Conservation (phyloP, 176 grass and related monocot species). For the Rhipidocladum racemiflorum region DNA sequence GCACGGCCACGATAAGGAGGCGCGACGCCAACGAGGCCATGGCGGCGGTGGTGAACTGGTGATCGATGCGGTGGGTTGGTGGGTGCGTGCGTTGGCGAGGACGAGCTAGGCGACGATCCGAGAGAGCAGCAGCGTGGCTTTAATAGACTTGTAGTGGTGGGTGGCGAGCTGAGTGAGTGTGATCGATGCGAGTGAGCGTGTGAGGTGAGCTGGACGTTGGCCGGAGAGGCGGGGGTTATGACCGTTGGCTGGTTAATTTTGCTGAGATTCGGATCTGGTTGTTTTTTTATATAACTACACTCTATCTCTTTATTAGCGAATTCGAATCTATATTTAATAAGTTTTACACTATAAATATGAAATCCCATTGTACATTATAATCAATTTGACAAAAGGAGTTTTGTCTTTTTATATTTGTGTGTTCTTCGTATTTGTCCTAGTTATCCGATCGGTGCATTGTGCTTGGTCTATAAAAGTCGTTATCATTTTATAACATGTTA, state of each 20-base stretch:
- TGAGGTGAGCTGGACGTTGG: constrained; percentile 24
- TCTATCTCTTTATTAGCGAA: too few species aligned
- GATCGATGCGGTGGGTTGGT: background rate
- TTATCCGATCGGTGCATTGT: too few species aligned
- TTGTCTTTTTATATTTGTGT: too few species aligned
- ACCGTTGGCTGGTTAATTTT: background rate
- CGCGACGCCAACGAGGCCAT: constrained; percentile 32
- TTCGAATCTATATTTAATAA: too few species aligned
- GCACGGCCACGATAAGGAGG: constrained; percentile 10
- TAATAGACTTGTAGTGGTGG: constrained; percentile 55
- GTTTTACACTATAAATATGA: too few species aligned
- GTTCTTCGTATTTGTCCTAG: too few species aligned
- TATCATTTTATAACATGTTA: too few species aligned
- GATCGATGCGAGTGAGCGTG: background rate
- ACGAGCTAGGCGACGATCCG: constrained; percentile 15
- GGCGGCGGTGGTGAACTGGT: background rate
- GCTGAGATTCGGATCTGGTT: too few species aligned
- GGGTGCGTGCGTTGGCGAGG: constrained; percentile 1
- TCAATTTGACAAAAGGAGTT: too few species aligned
- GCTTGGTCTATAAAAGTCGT: too few species aligned
- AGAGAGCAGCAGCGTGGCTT: constrained; percentile 8
- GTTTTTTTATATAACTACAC: too few species aligned
- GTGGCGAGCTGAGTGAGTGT: constrained; percentile 4
- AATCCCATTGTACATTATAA: too few species aligned
- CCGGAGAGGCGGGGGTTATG: background rate